These are phyloP conservation scores for Pichia exigua DNA, from an alignment of 805 yeast species.

Conservation along the genomic window DNA sequence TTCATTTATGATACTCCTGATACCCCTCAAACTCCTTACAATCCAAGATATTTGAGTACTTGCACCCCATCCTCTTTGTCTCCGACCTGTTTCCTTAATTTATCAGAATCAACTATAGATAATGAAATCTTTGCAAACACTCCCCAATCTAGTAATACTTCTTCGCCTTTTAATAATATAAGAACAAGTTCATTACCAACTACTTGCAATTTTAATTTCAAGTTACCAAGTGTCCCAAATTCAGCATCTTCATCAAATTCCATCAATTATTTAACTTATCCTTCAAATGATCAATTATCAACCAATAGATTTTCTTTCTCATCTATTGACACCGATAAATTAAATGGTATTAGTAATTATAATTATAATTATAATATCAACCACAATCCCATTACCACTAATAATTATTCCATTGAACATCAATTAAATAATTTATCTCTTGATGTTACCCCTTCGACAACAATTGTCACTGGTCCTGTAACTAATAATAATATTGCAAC, in stretches of 20 bases:
- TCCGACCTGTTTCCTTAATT: not conserved
- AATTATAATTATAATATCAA: not conserved
- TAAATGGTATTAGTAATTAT: not conserved
- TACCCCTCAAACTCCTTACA: not conserved
- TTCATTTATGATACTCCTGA: conserved; percentile 5
- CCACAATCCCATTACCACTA: too few relatives aligned
- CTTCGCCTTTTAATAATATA: not conserved
- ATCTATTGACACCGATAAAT: conserved; percentile 1
- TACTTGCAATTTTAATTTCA: not conserved
- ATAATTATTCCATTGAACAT: not conserved
- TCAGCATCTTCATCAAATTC: not conserved
- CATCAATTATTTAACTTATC: not conserved
- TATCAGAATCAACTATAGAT: not conserved
- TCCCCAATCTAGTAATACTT: not conserved
- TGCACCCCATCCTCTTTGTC: not conserved
- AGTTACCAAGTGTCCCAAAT: not conserved
- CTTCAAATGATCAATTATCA: not conserved
- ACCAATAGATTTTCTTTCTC: conserved; percentile 4
- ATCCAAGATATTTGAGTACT: not conserved
- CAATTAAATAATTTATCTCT: conserved; percentile 1
- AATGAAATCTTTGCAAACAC: not conserved
- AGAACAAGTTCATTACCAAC: conserved; percentile 6
- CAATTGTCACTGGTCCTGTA: not conserved
- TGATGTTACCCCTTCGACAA: not conserved
- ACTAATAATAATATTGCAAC: not conserved